Percentiles rank a stretch among this genome's conserved stretches.
Conservation (phyloP, 192 early-diverging fungal genomes). For the Backusella luteola region DNA sequence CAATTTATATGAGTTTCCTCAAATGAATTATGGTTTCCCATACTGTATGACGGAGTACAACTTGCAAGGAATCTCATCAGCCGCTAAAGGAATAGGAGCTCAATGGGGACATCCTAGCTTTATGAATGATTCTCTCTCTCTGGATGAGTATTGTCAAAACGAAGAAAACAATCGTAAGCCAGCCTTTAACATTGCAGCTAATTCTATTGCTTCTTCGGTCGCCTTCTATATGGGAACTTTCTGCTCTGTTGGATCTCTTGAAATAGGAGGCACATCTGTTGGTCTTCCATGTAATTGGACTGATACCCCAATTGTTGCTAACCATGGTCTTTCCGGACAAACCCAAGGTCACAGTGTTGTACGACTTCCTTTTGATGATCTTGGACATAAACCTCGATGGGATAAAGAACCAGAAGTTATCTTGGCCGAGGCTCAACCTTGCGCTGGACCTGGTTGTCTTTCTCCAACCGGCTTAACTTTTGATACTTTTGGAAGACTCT, state of each 20-base stretch:
- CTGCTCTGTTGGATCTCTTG: constrained; percentile 25
- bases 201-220: constrained; percentile 14
- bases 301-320: constrained; percentile 29
- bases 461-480: constrained; percentile 22
- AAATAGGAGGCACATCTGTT: constrained; percentile 22
- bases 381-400: constrained; percentile 27
- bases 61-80: background rate
- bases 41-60: constrained; percentile 21
- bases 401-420: constrained; percentile 24
- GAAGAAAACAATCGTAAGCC: constrained; percentile 18
- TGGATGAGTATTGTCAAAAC: constrained; percentile 23
- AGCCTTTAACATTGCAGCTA: constrained; percentile 12
- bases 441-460: constrained; percentile 13
- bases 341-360: constrained; percentile 17
- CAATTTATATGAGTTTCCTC: constrained; percentile 25
- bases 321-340: constrained; percentile 9
- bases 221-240: constrained; percentile 23
- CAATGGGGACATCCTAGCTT: constrained; percentile 21
- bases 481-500: constrained; percentile 23
- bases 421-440: constrained; percentile 13
- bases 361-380: constrained; percentile 29
- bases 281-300: constrained; percentile 38
- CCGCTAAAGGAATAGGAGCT: background rate
- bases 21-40: constrained; percentile 23
- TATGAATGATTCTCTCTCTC: background rate